phyloP scores from a whole-genome alignment of 345 rosid genomes.

The Arabis alpina region DNA sequence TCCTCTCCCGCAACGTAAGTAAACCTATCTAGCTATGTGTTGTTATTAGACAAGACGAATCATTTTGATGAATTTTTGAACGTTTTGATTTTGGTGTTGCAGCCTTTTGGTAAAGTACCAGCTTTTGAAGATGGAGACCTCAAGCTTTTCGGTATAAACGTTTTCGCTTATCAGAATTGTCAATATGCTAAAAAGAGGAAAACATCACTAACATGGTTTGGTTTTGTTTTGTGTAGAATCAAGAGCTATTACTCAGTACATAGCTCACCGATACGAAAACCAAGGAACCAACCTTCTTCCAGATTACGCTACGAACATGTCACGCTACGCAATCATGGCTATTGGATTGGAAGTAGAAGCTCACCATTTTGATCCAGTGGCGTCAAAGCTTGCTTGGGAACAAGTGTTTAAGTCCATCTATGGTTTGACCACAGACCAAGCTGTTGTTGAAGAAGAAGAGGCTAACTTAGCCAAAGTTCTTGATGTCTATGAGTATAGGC shows the following conservation, averaged over 20 bases:
- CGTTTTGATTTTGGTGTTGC: background rate
- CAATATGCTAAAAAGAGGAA: too few species aligned
- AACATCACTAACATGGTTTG: constrained; percentile 1
- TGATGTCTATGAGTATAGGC: constrained; percentile 63
- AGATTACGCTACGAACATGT: constrained; percentile 37
- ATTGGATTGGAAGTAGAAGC: constrained; percentile 74
- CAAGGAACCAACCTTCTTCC: constrained; percentile 58
- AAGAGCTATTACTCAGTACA: constrained; percentile 67
- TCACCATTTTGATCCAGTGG: constrained; percentile 59
- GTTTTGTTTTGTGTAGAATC: constrained; percentile 54
- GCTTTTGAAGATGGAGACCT: constrained; percentile 69
- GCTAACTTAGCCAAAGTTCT: constrained; percentile 50
- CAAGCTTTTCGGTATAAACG: constrained; percentile 54
- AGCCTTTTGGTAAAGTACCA: constrained; percentile 84
- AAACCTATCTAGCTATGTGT: too few species aligned
- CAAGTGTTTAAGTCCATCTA: constrained; percentile 48
- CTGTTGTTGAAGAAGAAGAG: constrained; percentile 57
- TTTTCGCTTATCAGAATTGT: too few species aligned
- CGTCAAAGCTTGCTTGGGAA: constrained; percentile 64
- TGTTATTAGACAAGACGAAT: too few species aligned
- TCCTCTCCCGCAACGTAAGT: constrained; percentile 29
- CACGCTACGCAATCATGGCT: constrained; percentile 29
- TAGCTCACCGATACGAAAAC: constrained; percentile 47
- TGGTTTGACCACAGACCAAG: constrained; percentile 53
- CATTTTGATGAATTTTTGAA: too few species aligned